These are phyloP conservation scores for Colletotrichum sansevieriae DNA, from an alignment of 2,329 filamentous ascomycete species.

Conservation along the genomic window DNA sequence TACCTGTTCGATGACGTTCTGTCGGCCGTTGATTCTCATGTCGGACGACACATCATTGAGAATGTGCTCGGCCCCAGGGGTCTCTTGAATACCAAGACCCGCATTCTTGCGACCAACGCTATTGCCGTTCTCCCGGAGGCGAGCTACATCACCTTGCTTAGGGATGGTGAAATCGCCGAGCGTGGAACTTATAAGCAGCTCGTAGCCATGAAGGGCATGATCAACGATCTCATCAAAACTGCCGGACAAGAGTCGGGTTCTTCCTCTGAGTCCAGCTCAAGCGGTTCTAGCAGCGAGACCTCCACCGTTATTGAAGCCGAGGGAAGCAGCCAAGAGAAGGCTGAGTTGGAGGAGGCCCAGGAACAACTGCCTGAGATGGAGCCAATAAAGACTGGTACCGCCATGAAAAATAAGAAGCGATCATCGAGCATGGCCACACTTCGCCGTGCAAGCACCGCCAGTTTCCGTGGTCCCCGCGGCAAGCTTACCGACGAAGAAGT, in stretches of 20 bases:
- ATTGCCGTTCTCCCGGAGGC: slow-evolving; percentile 92
- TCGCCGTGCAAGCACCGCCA: slow-evolving; percentile 90
- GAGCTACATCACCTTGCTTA: slow-evolving; percentile 87
- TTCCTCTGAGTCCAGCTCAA: slow-evolving; percentile 60
- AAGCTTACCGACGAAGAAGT: slow-evolving; percentile 89
- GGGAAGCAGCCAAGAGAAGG: slow-evolving; percentile 65
- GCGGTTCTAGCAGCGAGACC: slow-evolving; percentile 65
- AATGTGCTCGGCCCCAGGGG: slow-evolving; percentile 90
- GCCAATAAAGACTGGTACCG: slow-evolving; percentile 73
- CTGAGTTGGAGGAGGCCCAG: slow-evolving; percentile 81
- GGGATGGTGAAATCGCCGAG: slow-evolving; percentile 86
- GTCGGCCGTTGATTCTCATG: slow-evolving; percentile 98
- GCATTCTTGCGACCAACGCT: slow-evolving; percentile 94
- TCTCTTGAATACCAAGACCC: slow-evolving; percentile 85
- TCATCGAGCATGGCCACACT: slow-evolving; percentile 83
- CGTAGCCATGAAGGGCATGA: slow-evolving; percentile 92
- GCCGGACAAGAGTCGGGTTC: slow-evolving; percentile 64
- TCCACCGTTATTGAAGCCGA: slow-evolving; percentile 69
- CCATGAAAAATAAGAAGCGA: slow-evolving; percentile 66
- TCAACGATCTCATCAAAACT: slow-evolving; percentile 85
- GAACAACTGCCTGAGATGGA: slow-evolving; percentile 82
- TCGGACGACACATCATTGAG: slow-evolving; percentile 94
- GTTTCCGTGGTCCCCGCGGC: slow-evolving; percentile 86
- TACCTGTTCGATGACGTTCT: slow-evolving; percentile 95
- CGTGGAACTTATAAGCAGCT: slow-evolving; percentile 92